Base-by-base conservation (phyloP, 2,329 filamentous ascomycete genomes). In the Fusarium kyushuense region DNA sequence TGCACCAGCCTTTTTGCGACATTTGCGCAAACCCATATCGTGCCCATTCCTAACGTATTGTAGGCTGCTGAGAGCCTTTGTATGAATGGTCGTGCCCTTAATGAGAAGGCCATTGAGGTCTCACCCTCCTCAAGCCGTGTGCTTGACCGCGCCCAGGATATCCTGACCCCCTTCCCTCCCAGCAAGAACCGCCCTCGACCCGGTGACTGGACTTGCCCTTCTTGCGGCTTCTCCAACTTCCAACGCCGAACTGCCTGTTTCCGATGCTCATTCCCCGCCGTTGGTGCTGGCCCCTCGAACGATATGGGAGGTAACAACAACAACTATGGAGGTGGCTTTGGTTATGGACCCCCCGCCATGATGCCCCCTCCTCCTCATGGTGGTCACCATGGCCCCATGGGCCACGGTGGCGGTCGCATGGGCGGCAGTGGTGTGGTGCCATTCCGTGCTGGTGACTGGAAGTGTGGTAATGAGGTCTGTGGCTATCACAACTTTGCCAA, bases 401-500 rank as follows among this genome's bases (percentile, higher is more conserved):
- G 86, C 25, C 84, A 87, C 67, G 84, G 86, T 53, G 84, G 85
- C 63, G 87, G 91, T 63, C 90, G 92, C 71, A 92, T 93, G 85
- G 91, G 92, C 67, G 92, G 92, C 67, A 91, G 92, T 72, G 92
- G 92, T 56, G 91, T 94, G 47, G 96, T 99, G 42, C 96, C 96
- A 17, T 99, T 99, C 90, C 92, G 96, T 76, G 96, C 96, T 56
- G 96, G 96, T 76, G 96, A 99, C 77, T 99, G 96, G 96, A 97
- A 97, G 81, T 99, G 96, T 77, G 96, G 96, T 58, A 96, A 96
- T 70, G 96, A 99, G 77, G 94, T 94, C 36, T 99, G 96, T 78
- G 93, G 92, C 60, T 99, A 99, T 80, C 96, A 99, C 84, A 99
- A 99, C 84, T 99, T 99, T 78, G 96, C 96, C 65, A 99, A 99